Conservation (phyloP, 352 stramenopile species). For the Pythium vanterpoolii region DNA sequence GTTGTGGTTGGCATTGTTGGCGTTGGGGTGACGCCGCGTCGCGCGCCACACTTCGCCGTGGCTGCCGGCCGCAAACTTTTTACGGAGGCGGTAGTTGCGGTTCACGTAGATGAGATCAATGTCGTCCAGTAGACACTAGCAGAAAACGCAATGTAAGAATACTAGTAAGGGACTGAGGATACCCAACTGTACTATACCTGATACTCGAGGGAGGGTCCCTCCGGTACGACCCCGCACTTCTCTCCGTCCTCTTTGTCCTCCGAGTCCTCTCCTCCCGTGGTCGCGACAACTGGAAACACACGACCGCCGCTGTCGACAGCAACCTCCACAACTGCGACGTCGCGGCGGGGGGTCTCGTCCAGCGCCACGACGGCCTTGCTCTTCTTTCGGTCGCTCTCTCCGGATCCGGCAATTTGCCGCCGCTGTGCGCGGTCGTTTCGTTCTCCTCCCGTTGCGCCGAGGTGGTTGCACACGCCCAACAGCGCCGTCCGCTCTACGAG, state of each 20-base stretch:
- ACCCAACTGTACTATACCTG: slow-evolving; percentile 24
- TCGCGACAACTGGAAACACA: slow-evolving; percentile 6
- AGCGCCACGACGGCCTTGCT: slow-evolving; percentile 5
- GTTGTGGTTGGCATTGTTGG: background rate
- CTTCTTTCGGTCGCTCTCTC: background rate
- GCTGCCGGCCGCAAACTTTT: slow-evolving; percentile 80
- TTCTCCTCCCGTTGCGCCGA: slow-evolving; percentile 4
- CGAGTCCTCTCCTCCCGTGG: background rate
- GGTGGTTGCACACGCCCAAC: slow-evolving; percentile 61
- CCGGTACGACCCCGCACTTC: slow-evolving; percentile 7
- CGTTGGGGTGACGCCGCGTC: background rate
- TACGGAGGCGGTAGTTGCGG: slow-evolving; percentile 65
- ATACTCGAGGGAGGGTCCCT: slow-evolving; percentile 74
- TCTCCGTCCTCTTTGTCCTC: background rate
- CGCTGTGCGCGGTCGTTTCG: background rate
- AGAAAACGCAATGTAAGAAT: background rate
- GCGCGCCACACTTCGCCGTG: slow-evolving; percentile 70
- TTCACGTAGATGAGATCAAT: slow-evolving; percentile 68
- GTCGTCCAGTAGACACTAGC: slow-evolving; percentile 31
- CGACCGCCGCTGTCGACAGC: background rate
- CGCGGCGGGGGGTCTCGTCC: background rate
- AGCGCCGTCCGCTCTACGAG: slow-evolving; percentile 63
- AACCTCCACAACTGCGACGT: slow-evolving; percentile 10
- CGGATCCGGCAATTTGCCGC: background rate
- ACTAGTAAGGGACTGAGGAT: background rate